A percentile compares a stretch with the other conserved stretches of the same genome.
Evolutionary conservation across 345 rosid genomes (phyloP).

Genomic region (Pseudoturritis turrita): DNA sequence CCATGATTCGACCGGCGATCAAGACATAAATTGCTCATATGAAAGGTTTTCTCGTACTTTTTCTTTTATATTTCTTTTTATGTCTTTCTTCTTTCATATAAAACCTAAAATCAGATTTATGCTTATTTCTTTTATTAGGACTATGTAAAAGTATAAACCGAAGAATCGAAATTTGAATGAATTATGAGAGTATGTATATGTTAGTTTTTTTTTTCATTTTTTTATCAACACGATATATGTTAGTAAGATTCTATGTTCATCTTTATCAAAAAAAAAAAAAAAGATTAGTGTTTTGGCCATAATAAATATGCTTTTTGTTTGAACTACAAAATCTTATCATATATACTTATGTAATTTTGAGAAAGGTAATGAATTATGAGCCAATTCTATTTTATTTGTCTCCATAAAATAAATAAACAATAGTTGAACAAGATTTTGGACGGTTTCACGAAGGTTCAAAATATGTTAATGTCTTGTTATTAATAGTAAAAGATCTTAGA

Average conservation of each 20-base stretch:
- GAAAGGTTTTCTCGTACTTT: not conserved
- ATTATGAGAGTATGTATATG: not conserved
- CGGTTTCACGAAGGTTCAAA: conserved; percentile 2
- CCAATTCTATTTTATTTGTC: not conserved
- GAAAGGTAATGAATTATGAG: not conserved
- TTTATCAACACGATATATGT: not conserved
- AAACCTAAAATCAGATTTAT: no score
- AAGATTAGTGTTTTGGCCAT: not conserved
- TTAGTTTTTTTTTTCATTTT: no score
- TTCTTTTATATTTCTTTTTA: no score
- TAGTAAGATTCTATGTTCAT: not conserved
- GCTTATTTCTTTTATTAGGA: not conserved
- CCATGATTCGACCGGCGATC: conserved; percentile 19
- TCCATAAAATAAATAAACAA: not conserved
- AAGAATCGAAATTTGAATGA: not conserved
- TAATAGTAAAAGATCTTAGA: not conserved
- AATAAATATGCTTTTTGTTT: not conserved
- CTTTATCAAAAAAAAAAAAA: no score
- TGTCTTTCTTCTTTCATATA: no score
- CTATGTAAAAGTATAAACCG: not conserved
- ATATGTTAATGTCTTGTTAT: not conserved
- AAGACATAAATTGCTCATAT: not conserved
- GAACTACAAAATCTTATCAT: not conserved
- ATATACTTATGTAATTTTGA: no score
- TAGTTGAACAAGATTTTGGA: conserved; percentile 6